phyloP scores from a whole-genome alignment of 441 rosid genomes.

The Omphalea diandra region DNA sequence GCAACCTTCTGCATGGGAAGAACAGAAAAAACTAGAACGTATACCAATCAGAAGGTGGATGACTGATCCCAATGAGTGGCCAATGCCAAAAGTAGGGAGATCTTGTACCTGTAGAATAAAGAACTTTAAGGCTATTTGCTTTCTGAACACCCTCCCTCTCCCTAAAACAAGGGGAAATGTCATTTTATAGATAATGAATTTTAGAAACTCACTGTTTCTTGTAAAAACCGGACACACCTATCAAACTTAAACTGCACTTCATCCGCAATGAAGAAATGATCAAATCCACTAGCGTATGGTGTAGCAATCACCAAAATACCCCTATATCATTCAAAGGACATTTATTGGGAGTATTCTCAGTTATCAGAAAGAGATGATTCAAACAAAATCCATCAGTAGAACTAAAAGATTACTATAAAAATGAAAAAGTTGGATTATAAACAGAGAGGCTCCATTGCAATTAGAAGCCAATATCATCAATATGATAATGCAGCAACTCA shows the following conservation, averaged over 20 bases:
- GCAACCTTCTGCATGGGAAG: slow-evolving; percentile 2
- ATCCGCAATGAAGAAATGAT: slow-evolving; percentile 85
- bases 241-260: slow-evolving; percentile 95
- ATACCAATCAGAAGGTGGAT: slow-evolving; percentile 96
- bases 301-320: slow-evolving; percentile 92
- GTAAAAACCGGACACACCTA: slow-evolving; percentile 70
- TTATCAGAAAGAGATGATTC: background rate
- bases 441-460: background rate
- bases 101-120: slow-evolving; percentile 59
- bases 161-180: background rate
- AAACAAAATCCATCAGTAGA: background rate
- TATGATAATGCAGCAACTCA: slow-evolving; percentile 33
- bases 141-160: background rate
- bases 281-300: slow-evolving; percentile 96
- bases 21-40: slow-evolving; percentile 7
- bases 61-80: slow-evolving; percentile 93
- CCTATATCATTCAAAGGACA: slow-evolving; percentile 43
- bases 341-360: slow-evolving; percentile 16
- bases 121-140: slow-evolving; percentile 12
- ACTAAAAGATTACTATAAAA: too few relatives aligned
- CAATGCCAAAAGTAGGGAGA: slow-evolving; percentile 91
- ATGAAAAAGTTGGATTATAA: background rate
- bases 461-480: background rate
- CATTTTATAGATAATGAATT: slow-evolving; percentile 11
- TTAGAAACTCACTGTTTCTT: slow-evolving; percentile 60